phyloP scores from a whole-genome alignment of 2,329 filamentous ascomycete genomes.

The Ambrosiella cleistominuta region DNA sequence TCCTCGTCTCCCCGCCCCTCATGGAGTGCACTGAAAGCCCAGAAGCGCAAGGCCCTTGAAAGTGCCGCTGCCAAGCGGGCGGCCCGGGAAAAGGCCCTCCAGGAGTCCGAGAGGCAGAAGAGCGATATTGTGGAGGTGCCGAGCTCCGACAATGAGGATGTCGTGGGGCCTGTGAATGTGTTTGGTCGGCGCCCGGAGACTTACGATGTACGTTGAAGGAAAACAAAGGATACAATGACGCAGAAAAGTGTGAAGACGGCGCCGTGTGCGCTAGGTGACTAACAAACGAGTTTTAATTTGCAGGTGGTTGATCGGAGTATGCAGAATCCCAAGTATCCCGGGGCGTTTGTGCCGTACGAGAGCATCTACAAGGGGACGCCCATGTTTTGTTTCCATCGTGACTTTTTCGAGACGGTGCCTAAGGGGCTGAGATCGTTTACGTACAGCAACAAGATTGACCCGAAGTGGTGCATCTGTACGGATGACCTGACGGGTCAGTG shows the following conservation, averaged over 20 bases:
- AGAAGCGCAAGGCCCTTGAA: not conserved
- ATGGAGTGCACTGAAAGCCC: not conserved
- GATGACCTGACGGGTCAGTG: constrained; percentile 59
- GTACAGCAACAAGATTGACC: constrained; percentile 81
- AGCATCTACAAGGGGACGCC: constrained; percentile 71
- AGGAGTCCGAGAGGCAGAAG: not conserved
- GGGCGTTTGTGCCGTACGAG: constrained; percentile 44
- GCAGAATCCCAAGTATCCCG: constrained; percentile 7
- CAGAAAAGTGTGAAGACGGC: not conserved
- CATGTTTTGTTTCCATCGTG: constrained; percentile 77
- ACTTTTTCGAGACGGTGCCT: constrained; percentile 48
- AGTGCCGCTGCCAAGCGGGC: not conserved
- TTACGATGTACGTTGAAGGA: not conserved
- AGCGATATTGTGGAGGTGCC: not conserved
- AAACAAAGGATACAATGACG: not conserved
- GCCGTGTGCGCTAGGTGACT: not conserved
- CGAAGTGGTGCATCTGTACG: constrained; percentile 55
- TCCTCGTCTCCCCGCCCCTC: not conserved
- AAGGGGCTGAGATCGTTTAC: constrained; percentile 78
- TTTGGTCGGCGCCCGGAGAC: not conserved
- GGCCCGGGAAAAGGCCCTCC: not conserved
- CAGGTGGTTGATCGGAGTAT: not conserved
- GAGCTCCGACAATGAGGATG: not conserved
- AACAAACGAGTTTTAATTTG: not conserved
- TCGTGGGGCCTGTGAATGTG: not conserved